phyloP scores from a whole-genome alignment of 441 rosid genomes.

The Melastoma candidum region DNA sequence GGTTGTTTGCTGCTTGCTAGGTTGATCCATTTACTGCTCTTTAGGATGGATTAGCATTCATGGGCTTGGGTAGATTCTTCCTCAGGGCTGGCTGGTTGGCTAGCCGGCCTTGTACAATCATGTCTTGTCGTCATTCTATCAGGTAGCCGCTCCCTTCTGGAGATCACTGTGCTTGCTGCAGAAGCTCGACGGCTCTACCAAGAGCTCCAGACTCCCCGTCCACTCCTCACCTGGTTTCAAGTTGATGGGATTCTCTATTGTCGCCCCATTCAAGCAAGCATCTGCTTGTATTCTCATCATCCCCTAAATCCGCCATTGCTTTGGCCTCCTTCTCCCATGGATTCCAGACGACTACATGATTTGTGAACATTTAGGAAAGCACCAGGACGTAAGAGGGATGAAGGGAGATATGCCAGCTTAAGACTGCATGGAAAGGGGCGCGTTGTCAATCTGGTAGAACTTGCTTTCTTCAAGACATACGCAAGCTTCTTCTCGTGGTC shows the following conservation, averaged over 20 bases:
- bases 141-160: neutral
- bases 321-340: constrained; percentile 17
- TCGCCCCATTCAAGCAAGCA: constrained; percentile 11
- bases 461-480: constrained; percentile 25
- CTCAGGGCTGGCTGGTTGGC: no score
- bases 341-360: constrained; percentile 12
- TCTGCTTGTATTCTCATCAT: constrained; percentile 15
- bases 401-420: neutral
- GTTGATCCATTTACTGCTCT: no score
- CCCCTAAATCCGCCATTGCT: constrained; percentile 14
- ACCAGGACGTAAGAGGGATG: neutral
- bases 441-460: constrained; percentile 32
- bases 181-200: constrained; percentile 11
- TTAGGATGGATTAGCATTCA: no score
- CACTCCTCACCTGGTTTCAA: constrained; percentile 17
- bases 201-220: constrained; percentile 15
- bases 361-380: neutral
- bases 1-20: no score
- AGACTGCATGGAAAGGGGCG: neutral
- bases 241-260: constrained; percentile 13
- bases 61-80: no score
- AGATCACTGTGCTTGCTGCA: constrained; percentile 9
- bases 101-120: no score
- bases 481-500: constrained; percentile 34
- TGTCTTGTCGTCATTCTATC: no score